Evolutionary conservation across 1,284 basidiomycete species (phyloP), one percentile per base, ranked within the genome.

Genomic region (Ustilago crameri): DNA sequence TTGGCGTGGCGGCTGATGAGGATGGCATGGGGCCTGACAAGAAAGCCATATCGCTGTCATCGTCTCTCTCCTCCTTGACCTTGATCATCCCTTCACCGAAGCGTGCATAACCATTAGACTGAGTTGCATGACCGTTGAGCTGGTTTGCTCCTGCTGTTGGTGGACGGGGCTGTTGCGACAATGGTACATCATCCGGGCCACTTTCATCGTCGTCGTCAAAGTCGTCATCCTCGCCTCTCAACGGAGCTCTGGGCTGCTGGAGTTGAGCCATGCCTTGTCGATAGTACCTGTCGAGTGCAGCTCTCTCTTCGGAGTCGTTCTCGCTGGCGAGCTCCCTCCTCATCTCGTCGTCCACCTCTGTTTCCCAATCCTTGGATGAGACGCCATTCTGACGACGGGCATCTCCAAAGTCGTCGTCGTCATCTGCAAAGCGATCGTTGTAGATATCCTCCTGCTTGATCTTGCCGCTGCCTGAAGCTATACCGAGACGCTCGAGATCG

Each of bases 381-480:
- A 53, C 44, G 35, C 53, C 68, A 27, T 71, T 68, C 34, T 54
- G 53, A 22, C 46, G 58, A 20, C 58, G 49, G 23, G 52, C 32
- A n/a, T 56, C 51, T 26, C 55, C 65, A 15, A 74, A 48, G 18
- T 76, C 75, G 17, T 79, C 73, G 40, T 74, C 75, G 15, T 82
- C 81, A 22, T 82, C 80, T 37, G 68, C 75, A 61, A 75, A 83
- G 24, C 63, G 70, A 32, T 82, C 75, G 15, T 80, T 77, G 70
- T 83, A 83, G 53, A 83, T 83, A 43, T 82, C 75, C 38, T 83
- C 79, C 48, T 64, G 58, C 30, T 75, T 67, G 66, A 80, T 69
- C 20, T 53, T 71, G 47, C 50, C 56, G 41, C 60, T 65, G 23
- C 57, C 59, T 17, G 65, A 75, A 24, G 65, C 65, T 23, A 74